Conservation (phyloP, 148 eudicot species). For the Diospyros lotus region DNA sequence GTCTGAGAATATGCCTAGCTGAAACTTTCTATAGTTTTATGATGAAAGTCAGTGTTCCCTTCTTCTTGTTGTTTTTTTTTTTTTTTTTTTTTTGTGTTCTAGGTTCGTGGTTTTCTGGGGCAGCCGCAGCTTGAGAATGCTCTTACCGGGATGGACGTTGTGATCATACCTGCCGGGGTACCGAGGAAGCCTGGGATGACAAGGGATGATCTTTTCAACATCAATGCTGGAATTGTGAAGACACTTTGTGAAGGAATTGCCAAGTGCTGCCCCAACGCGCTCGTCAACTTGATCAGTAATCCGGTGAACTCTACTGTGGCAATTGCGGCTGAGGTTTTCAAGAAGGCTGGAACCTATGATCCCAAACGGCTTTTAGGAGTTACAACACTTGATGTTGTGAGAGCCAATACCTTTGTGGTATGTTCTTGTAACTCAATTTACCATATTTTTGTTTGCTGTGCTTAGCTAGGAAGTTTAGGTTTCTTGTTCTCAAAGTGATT, state of each 20-base stretch:
- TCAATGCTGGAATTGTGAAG: constrained; percentile 96
- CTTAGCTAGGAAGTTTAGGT: neutral
- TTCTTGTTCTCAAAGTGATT: neutral
- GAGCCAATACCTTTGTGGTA: constrained; percentile 99
- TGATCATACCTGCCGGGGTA: constrained; percentile 92
- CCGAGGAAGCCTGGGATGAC: constrained; percentile 99
- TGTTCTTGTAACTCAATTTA: constrained; percentile 2
- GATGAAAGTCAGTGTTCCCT: too few relatives aligned
- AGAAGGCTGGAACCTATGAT: constrained; percentile 93
- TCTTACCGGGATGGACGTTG: constrained; percentile 83
- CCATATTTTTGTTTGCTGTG: neutral
- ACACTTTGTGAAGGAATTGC: constrained; percentile 86
- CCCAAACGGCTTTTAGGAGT: constrained; percentile 91
- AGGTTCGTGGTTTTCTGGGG: constrained; percentile 92
- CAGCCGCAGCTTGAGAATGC: constrained; percentile 78
- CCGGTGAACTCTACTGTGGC: constrained; percentile 97
- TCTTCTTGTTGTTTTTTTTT: too few relatives aligned
- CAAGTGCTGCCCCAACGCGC: constrained; percentile 79
- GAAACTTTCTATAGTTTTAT: too few relatives aligned
- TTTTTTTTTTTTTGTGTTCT: neutral
- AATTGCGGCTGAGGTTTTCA: constrained; percentile 96
- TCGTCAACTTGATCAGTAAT: constrained; percentile 91
- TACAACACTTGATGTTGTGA: constrained; percentile 94
- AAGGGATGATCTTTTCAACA: constrained; percentile 92
- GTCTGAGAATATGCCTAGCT: too few relatives aligned